phyloP scores from a whole-genome alignment of 306 rosid species.

The Sphenostylis stenocarpa region DNA sequence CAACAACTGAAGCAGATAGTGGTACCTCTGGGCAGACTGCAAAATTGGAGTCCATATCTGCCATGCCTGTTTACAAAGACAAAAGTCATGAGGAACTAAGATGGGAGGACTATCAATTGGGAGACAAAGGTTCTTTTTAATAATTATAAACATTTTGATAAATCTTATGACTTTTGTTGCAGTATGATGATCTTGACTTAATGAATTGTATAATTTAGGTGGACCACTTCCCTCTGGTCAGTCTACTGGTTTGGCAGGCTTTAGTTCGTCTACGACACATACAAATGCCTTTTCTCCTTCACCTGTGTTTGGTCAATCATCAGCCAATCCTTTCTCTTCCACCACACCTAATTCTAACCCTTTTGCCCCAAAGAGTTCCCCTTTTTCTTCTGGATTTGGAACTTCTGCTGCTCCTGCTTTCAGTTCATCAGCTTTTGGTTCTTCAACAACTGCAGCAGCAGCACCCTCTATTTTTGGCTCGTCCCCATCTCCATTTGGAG shows the following conservation, averaged over 20 bases:
- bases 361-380: constrained; percentile 64
- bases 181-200: constrained; percentile 1
- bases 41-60: constrained; percentile 90
- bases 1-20: constrained; percentile 74
- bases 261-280: constrained; percentile 54
- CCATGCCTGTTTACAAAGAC: constrained; percentile 85
- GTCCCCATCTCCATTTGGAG: constrained; percentile 58
- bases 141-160: background rate
- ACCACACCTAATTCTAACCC: constrained; percentile 60
- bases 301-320: constrained; percentile 59
- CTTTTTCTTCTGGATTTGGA: constrained; percentile 59
- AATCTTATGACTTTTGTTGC: background rate
- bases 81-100: constrained; percentile 96
- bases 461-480: constrained; percentile 51
- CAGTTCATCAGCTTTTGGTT: constrained; percentile 58
- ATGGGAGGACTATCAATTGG: constrained; percentile 96
- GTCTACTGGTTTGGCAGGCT: constrained; percentile 52
- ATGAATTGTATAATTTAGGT: constrained; percentile 52
- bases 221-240: constrained; percentile 74
- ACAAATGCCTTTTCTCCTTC: constrained; percentile 58
- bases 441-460: constrained; percentile 42
- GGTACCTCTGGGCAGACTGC: constrained; percentile 63
- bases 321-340: constrained; percentile 64
- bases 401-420: constrained; percentile 55
- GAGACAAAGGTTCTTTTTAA: constrained; percentile 64